Evolutionary conservation across 768 basidiomycete genomes (phyloP).

Genomic region (Psilocybe sp.): DNA sequence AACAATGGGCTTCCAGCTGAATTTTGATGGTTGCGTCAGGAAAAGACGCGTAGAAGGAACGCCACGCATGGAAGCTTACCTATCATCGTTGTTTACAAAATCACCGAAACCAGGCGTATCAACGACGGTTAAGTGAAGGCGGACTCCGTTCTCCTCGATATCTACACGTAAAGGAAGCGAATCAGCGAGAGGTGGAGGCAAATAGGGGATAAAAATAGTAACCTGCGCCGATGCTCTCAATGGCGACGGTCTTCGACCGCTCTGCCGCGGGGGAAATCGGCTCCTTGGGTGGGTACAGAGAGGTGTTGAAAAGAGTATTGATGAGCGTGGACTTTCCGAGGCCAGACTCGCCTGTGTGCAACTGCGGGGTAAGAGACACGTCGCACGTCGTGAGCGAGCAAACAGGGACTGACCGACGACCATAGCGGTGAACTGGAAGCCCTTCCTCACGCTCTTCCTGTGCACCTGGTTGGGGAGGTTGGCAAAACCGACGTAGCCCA

Average conservation of each 20-base stretch:
- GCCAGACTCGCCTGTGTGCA: constrained; percentile 84
- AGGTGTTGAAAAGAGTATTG: constrained; percentile 98
- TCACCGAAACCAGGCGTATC: constrained; percentile 99
- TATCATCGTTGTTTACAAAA: constrained; percentile 99
- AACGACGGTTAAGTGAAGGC: constrained; percentile 96
- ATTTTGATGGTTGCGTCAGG: constrained; percentile 16
- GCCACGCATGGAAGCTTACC: constrained; percentile 44
- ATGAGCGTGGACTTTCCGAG: constrained; percentile 98
- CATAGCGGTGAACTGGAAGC: constrained; percentile 99
- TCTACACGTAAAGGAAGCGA: constrained; percentile 51
- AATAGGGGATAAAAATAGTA: constrained; percentile 26
- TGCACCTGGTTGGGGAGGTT: constrained; percentile 99
- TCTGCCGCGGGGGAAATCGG: constrained; percentile 83
- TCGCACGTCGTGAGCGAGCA: constrained; percentile 13
- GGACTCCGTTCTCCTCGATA: constrained; percentile 97
- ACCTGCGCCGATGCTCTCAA: constrained; percentile 99
- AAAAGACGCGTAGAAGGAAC: constrained; percentile 13
- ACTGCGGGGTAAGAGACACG: constrained; percentile 19
- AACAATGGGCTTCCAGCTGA: constrained; percentile 96
- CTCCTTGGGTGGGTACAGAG: constrained; percentile 88
- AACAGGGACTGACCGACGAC: constrained; percentile 81
- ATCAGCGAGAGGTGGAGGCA: constrained; percentile 20
- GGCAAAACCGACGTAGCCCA: constrained; percentile 95
- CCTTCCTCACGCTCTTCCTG: constrained; percentile 95
- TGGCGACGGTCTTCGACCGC: constrained; percentile 89